Percentiles rank a stretch among this genome's conserved stretches.
phyloP scores from a whole-genome alignment of 2,329 filamentous ascomycete genomes.

The Pseudopyricularia cyperi region DNA sequence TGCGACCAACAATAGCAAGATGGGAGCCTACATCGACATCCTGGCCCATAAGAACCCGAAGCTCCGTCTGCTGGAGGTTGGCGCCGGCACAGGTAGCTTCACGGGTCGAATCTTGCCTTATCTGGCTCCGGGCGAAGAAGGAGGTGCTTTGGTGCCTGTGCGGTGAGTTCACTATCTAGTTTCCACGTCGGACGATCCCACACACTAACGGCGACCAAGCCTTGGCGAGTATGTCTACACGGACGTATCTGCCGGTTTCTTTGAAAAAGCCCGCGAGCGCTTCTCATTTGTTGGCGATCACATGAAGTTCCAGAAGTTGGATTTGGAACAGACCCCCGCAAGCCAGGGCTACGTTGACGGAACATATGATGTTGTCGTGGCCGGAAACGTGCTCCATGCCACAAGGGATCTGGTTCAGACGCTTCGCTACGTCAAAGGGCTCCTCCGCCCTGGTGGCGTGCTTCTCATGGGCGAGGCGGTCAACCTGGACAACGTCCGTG shows the following conservation, averaged over 20 bases:
- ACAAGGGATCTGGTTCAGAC: constrained; percentile 12
- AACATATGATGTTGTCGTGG: constrained; percentile 16
- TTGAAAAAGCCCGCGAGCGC: constrained; percentile 15
- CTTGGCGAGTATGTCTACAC: constrained; percentile 19
- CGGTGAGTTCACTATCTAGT: not conserved
- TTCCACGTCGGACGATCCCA: constrained; percentile 2
- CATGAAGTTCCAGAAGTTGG: constrained; percentile 20
- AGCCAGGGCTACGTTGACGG: constrained; percentile 13
- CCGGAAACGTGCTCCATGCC: constrained; percentile 15
- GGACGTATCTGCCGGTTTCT: constrained; percentile 25
- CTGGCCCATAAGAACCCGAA: constrained; percentile 17
- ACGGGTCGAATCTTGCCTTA: constrained; percentile 8
- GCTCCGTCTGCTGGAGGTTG: constrained; percentile 22
- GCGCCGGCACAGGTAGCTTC: constrained; percentile 19
- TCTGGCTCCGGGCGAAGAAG: not conserved
- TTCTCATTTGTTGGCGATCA: constrained; percentile 8
- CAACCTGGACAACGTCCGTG: not conserved
- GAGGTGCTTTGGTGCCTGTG: not conserved
- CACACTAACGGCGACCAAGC: not conserved
- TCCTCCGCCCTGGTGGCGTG: constrained; percentile 14
- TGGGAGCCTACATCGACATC: not conserved
- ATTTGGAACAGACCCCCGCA: constrained; percentile 16
- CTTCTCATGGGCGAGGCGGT: constrained; percentile 11
- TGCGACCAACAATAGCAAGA: not conserved
- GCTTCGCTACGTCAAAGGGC: constrained; percentile 9